Conservation (phyloP, 306 rosid species). For the Vicia faba region DNA sequence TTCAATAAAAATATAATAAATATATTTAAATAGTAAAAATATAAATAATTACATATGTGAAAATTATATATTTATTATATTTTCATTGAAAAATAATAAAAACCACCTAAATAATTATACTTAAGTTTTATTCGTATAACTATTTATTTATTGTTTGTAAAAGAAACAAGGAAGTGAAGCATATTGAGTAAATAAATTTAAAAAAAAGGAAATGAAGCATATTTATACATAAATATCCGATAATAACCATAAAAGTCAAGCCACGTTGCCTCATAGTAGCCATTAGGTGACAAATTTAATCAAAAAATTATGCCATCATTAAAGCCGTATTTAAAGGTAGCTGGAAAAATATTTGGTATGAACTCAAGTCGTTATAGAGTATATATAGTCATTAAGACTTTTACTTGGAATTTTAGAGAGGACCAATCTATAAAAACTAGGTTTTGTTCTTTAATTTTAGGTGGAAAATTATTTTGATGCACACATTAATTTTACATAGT, state of each 20-base stretch:
- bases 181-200: too few relatives aligned
- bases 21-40: too few relatives aligned
- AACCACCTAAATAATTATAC: too few relatives aligned
- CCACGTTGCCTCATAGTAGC: background rate
- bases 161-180: too few relatives aligned
- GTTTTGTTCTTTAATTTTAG: background rate
- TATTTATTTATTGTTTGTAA: too few relatives aligned
- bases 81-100: too few relatives aligned
- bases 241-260: slow-evolving; percentile 28
- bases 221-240: too few relatives aligned
- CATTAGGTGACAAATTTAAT: slow-evolving; percentile 17
- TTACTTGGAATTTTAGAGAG: background rate
- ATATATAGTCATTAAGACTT: slow-evolving; percentile 9
- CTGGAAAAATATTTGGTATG: background rate
- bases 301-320: slow-evolving; percentile 31
- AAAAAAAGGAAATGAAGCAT: too few relatives aligned
- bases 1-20: too few relatives aligned
- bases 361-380: slow-evolving; percentile 4
- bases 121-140: too few relatives aligned
- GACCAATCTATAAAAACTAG: background rate
- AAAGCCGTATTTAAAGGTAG: slow-evolving; percentile 43
- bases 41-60: too few relatives aligned
- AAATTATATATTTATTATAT: too few relatives aligned
- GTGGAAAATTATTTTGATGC: background rate
- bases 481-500: slow-evolving; percentile 1